phyloP scores from a whole-genome alignment of 176 grass and related monocot genomes.

The Rhynchospora breviuscula region DNA sequence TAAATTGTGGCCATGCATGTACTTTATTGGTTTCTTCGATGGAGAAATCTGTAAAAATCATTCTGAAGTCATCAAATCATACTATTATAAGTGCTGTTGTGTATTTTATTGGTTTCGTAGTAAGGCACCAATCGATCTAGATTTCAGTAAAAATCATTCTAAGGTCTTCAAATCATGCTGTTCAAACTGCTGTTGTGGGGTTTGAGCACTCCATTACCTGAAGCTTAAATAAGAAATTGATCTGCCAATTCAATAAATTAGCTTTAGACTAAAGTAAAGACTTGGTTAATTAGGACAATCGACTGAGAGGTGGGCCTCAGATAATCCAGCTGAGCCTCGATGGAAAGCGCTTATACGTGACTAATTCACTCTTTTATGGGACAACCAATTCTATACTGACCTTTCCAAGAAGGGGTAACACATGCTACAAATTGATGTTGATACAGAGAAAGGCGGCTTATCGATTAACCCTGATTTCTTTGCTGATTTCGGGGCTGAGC shows the following conservation, averaged over 20 bases:
- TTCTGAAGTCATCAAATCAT: too few species aligned
- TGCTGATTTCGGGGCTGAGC: constrained; percentile 68
- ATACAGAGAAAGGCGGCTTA: constrained; percentile 65
- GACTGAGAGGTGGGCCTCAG: constrained; percentile 77
- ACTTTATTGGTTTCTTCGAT: background rate
- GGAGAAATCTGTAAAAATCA: too few species aligned
- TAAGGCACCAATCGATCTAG: too few species aligned
- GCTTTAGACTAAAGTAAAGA: background rate
- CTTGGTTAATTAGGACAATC: constrained; percentile 43
- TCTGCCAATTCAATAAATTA: background rate
- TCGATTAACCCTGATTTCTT: constrained; percentile 77
- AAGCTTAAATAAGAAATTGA: too few species aligned
- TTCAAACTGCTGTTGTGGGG: too few species aligned
- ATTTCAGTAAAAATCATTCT: background rate
- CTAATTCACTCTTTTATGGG: constrained; percentile 90
- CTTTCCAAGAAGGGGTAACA: constrained; percentile 85
- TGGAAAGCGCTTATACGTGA: constrained; percentile 77
- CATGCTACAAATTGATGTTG: constrained; percentile 79
- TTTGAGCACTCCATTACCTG: background rate
- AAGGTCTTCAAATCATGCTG: too few species aligned
- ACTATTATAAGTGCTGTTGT: too few species aligned
- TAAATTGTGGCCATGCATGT: background rate
- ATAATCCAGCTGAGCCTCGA: constrained; percentile 94
- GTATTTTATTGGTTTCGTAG: too few species aligned
- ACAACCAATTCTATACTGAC: constrained; percentile 68